Percentiles rank a stretch among this genome's conserved stretches.
Conservation (phyloP, 176 grass and related monocot species). For the Pontederia crassipes region DNA sequence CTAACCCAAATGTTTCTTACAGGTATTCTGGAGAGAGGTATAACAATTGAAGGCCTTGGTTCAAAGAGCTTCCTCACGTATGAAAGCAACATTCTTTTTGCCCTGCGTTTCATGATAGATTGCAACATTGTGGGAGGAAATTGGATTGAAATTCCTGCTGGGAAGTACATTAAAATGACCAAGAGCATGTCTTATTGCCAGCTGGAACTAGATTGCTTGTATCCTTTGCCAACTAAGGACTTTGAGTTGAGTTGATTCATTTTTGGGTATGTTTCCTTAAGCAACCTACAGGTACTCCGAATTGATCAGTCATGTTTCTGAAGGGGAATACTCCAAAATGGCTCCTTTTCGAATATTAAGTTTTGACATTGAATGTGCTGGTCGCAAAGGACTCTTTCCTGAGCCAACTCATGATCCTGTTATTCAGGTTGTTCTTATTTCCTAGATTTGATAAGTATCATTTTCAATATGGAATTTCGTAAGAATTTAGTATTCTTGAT, state of each 20-base stretch:
- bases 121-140: conserved; percentile 88
- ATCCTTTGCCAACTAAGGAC: conserved; percentile 37
- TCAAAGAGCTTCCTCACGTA: conserved; percentile 84
- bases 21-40: conserved; percentile 93
- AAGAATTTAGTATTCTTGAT: conserved; percentile 11
- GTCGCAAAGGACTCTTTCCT: conserved; percentile 94
- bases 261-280: conserved; percentile 31
- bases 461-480: conserved; percentile 10
- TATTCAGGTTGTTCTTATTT: conserved; percentile 73
- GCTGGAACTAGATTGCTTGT: conserved; percentile 80
- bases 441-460: conserved; percentile 2
- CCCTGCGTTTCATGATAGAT: conserved; percentile 97
- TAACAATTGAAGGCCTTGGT: conserved; percentile 71
- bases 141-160: conserved; percentile 84
- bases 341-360: conserved; percentile 92
- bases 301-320: conserved; percentile 71
- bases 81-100: conserved; percentile 97
- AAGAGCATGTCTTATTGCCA: conserved; percentile 73
- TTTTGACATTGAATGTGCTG: conserved; percentile 97
- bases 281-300: conserved; percentile 50
- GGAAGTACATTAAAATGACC: conserved; percentile 76
- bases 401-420: conserved; percentile 98
- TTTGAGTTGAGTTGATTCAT: conserved; percentile 12
- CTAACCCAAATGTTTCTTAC: conserved; percentile 14
- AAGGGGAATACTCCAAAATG: conserved; percentile 90